phyloP scores from a whole-genome alignment of 164 flowering plant genomes.

The Protea cynaroides region DNA sequence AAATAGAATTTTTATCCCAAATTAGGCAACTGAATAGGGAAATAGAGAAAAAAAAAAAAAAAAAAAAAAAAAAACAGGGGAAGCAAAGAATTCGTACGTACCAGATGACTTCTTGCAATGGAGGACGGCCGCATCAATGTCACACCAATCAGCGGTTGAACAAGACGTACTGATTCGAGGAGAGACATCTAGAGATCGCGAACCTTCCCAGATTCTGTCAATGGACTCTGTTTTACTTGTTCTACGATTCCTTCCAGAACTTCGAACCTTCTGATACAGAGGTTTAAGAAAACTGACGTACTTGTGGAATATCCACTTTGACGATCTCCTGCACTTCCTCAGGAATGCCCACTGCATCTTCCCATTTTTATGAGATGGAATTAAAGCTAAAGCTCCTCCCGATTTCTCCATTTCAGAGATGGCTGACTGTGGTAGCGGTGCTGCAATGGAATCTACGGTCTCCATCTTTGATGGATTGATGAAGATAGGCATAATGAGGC shows the following conservation, averaged over 20 bases:
- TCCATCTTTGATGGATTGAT: constrained; percentile 12
- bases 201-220: constrained; percentile 3
- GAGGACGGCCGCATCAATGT: constrained; percentile 66
- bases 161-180: constrained; percentile 13
- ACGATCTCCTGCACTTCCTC: constrained; percentile 22
- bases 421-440: not conserved
- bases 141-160: constrained; percentile 18
- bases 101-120: constrained; percentile 69
- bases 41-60: not conserved
- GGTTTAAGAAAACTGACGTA: constrained; percentile 24
- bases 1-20: not conserved
- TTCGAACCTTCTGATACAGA: constrained; percentile 4
- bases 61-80: not conserved
- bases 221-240: not conserved
- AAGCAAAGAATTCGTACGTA: constrained; percentile 1
- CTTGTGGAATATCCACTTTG: constrained; percentile 21
- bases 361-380: not conserved
- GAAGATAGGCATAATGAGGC: constrained; percentile 33
- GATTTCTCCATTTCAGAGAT: not conserved
- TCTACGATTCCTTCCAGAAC: constrained; percentile 10
- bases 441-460: not conserved
- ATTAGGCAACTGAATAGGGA: too few species aligned
- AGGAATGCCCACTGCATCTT: constrained; percentile 5
- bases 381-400: not conserved
- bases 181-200: constrained; percentile 7